Base-by-base conservation (phyloP, 129 eudicot genomes). In the Glebionis coronaria region DNA sequence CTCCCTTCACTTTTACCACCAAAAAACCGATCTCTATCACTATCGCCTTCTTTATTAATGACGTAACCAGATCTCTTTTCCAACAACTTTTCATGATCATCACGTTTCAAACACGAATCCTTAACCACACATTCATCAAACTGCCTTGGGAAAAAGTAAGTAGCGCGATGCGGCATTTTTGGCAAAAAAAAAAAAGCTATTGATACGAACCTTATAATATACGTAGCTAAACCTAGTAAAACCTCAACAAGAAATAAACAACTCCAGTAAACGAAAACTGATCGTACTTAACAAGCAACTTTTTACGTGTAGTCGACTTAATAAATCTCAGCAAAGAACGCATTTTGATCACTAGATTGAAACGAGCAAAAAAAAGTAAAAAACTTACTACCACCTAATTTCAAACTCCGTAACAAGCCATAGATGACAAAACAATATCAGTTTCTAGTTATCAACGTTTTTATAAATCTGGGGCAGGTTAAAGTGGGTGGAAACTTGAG, bases 101-200 rank as follows among this genome's bases (percentile, higher is more conserved):
- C n/a, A 5, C 42, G 63, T 58, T 64, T 66, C 50, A 56, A 54
- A 38, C 77, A 66, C 12, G 25, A 14, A 52, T 44, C 31, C 55
- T 72, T 6, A 23, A 65, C 65, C 12, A 71, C 61, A 45, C 84
- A 67, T 27, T 82, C 90, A 21, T 81, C 76, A 72, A 82, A 83
- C 56, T 77, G 85, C 87, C 95, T 56, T 15, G 95, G 90, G 29
- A 87, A 87, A 51, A 87, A 79, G 78, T 87, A 87, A 4, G 95
- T 84, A 31, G 85, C 83, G 64, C 95, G 71, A 71, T 87, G 95
- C 75, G 95, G 95, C 95, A 87, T 35, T 87, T 46, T 66, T 58
- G 63, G 23, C 56, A 14, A 61, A 21, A 67, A 68, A 47, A 12
- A 50, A n/a, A 47, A 12, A 50, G 9, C 28, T 21, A 56, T 19